Conservation (phyloP, 805 yeast species). For the Tetrapisispora phaffii region DNA sequence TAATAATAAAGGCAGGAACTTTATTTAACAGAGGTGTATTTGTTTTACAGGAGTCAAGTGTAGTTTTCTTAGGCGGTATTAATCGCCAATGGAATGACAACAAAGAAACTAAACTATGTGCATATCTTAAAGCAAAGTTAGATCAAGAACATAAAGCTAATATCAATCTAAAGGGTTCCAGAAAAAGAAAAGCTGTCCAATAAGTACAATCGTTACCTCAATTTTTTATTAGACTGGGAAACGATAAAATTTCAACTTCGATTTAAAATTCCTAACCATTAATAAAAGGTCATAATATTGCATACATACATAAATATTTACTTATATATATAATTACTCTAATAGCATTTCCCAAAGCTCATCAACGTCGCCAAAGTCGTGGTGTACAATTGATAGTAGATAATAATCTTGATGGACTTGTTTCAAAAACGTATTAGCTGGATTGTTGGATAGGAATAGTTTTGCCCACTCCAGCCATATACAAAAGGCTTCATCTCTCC, state of each 20-base stretch:
- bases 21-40: constrained; percentile 38
- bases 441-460: constrained; percentile 46
- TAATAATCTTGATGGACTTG: constrained; percentile 52
- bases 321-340: constrained; percentile 7
- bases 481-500: constrained; percentile 92
- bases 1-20: constrained; percentile 43
- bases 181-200: constrained; percentile 12
- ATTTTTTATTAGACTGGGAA: too few relatives aligned
- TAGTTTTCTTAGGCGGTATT: constrained; percentile 32
- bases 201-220: too few relatives aligned
- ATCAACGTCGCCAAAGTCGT: constrained; percentile 62
- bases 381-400: constrained; percentile 80
- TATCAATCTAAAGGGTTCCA: constrained; percentile 1
- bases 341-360: constrained; percentile 66
- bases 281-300: too few relatives aligned
- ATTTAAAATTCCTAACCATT: background rate
- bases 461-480: constrained; percentile 91
- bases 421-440: constrained; percentile 54
- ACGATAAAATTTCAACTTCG: background rate
- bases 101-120: constrained; percentile 25
- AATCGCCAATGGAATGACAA: constrained; percentile 33
- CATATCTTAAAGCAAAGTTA: constrained; percentile 23
- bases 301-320: background rate
- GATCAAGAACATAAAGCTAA: constrained; percentile 1
- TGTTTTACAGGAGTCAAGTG: constrained; percentile 22